A percentile compares a stretch with the other conserved stretches of the same genome.
Conservation (phyloP, 208 protist species). For the Entamoeba invadens region DNA sequence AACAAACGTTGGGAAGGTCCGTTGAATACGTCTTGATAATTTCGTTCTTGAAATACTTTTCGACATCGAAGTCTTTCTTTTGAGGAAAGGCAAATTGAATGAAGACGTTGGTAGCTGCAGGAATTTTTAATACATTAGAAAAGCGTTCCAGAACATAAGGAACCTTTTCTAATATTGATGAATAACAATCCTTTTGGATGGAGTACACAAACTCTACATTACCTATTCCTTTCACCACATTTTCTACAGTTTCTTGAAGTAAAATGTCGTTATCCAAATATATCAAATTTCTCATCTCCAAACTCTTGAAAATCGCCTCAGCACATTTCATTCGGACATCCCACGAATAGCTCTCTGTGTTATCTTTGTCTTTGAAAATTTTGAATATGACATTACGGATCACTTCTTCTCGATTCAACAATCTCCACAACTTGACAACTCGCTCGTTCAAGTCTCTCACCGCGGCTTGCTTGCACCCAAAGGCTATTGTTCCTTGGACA, state of each 20-base stretch:
- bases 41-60: no score
- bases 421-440: not conserved
- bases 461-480: not conserved
- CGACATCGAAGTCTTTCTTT: no score
- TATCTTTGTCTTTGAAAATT: no score
- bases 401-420: not conserved
- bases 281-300: not conserved
- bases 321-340: not conserved
- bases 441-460: not conserved
- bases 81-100: no score
- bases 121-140: not conserved
- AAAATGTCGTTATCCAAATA: not conserved
- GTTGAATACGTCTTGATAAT: no score
- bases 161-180: not conserved
- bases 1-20: no score
- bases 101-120: no score
- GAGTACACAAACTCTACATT: not conserved
- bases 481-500: not conserved
- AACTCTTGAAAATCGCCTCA: not conserved
- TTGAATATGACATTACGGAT: not conserved
- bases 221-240: not conserved
- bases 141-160: not conserved
- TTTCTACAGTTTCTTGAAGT: not conserved
- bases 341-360: no score
- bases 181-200: not conserved